phyloP scores from a whole-genome alignment of 2,329 filamentous ascomycete genomes.

The Nemania diffusa region DNA sequence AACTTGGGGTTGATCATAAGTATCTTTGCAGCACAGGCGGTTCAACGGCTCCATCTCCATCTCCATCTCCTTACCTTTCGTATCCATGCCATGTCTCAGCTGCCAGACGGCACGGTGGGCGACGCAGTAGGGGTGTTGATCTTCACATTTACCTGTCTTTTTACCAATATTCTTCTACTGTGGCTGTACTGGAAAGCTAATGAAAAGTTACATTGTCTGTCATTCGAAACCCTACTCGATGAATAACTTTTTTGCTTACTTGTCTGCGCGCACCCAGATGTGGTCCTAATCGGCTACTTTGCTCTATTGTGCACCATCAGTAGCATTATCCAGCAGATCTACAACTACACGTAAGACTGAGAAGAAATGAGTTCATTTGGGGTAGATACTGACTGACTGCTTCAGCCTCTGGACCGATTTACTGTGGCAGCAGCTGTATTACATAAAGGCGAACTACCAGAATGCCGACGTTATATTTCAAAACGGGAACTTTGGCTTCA shows the following conservation, averaged over 20 bases:
- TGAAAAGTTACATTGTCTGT: constrained; percentile 31
- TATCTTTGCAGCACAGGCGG: too few species aligned
- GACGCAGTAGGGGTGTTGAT: constrained; percentile 40
- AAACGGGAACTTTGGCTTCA: constrained; percentile 43
- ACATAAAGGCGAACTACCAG: constrained; percentile 41
- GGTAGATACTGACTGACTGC: background rate
- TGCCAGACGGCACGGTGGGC: constrained; percentile 40
- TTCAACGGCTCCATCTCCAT: too few species aligned
- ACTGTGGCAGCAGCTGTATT: constrained; percentile 39
- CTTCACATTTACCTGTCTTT: constrained; percentile 40
- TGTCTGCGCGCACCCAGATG: constrained; percentile 34
- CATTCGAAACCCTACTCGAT: constrained; percentile 5
- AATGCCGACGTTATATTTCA: constrained; percentile 45
- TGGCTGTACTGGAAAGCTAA: constrained; percentile 41
- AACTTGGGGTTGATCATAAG: too few species aligned
- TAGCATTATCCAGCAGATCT: constrained; percentile 43
- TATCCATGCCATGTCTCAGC: constrained; percentile 41
- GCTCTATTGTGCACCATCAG: constrained; percentile 36
- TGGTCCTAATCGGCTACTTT: constrained; percentile 42
- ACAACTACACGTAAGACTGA: constrained; percentile 39
- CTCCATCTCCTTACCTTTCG: too few species aligned
- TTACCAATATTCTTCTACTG: constrained; percentile 37
- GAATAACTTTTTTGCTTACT: too few species aligned
- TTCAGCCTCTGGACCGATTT: constrained; percentile 38
- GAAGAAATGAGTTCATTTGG: background rate